A percentile compares a stretch with the other conserved stretches of the same genome.
Evolutionary conservation across 2,329 filamentous ascomycete species (phyloP).

Genomic region (Pseudopithomyces maydicus): DNA sequence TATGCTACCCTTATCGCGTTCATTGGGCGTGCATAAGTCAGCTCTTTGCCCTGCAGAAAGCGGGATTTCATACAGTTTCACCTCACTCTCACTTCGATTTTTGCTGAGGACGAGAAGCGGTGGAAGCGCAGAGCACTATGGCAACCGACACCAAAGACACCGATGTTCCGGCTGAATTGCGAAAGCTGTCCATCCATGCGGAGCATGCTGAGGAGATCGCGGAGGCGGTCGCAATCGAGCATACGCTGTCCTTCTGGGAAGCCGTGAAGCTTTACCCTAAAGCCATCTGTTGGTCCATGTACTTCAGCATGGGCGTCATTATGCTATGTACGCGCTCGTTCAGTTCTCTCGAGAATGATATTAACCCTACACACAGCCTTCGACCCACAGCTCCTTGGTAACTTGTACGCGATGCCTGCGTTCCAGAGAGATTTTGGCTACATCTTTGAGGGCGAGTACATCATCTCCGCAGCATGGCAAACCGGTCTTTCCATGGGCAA

Average conservation of each 20-base stretch:
- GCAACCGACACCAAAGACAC: slow-evolving; percentile 12
- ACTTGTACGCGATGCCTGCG: slow-evolving; percentile 64
- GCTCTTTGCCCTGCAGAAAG: slow-evolving; percentile 8
- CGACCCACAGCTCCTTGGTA: slow-evolving; percentile 67
- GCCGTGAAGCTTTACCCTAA: slow-evolving; percentile 53
- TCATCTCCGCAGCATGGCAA: slow-evolving; percentile 47
- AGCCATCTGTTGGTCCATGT: slow-evolving; percentile 61
- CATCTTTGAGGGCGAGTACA: slow-evolving; percentile 49
- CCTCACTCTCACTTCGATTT: background rate
- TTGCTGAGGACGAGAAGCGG: background rate
- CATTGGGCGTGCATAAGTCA: slow-evolving; percentile 11
- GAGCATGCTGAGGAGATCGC: slow-evolving; percentile 35
- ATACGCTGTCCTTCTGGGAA: slow-evolving; percentile 40
- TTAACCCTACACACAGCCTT: slow-evolving; percentile 50
- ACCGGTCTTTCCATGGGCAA: slow-evolving; percentile 55
- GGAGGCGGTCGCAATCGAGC: slow-evolving; percentile 42
- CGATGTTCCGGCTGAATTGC: slow-evolving; percentile 19
- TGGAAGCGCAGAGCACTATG: background rate
- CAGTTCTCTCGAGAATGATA: background rate
- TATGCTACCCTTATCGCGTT: slow-evolving; percentile 4
- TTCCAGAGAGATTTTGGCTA: slow-evolving; percentile 64
- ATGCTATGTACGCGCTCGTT: slow-evolving; percentile 52
- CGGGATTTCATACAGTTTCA: background rate
- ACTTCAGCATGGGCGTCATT: slow-evolving; percentile 64
- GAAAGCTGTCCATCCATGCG: slow-evolving; percentile 21